Evolutionary conservation across 140 eudicot genomes (phyloP).

Genomic region (Oenanthe javanica): DNA sequence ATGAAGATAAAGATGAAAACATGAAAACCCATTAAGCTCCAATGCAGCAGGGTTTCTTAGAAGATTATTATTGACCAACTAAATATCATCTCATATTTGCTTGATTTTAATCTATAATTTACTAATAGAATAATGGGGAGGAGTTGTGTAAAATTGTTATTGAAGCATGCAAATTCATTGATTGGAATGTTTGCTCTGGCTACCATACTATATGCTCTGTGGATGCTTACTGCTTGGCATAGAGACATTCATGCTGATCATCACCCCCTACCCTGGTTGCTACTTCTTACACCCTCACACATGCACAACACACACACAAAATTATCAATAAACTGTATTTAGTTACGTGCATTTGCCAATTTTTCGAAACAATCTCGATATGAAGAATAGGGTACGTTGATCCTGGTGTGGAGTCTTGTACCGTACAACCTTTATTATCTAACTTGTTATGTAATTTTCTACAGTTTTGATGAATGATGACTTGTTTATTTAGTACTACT

Average conservation of each 20-base stretch:
- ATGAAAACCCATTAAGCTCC: background rate
- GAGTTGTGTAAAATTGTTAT: constrained; percentile 57
- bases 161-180: constrained; percentile 64
- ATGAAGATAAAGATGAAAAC: constrained; percentile 72
- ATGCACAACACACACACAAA: background rate
- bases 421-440: background rate
- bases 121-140: constrained; percentile 19
- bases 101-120: background rate
- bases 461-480: background rate
- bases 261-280: constrained; percentile 55
- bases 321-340: background rate
- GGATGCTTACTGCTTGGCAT: constrained; percentile 87
- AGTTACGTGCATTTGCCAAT: background rate
- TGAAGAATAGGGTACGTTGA: background rate
- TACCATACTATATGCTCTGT: constrained; percentile 53
- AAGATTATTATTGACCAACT: background rate
- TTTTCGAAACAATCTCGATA: background rate
- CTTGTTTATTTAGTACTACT: background rate
- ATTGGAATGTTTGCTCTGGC: constrained; percentile 75
- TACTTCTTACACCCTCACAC: constrained; percentile 3
- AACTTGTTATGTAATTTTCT: background rate
- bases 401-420: background rate
- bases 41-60: background rate
- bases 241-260: constrained; percentile 25
- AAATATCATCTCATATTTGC: background rate